Conservation (phyloP, 1,284 basidiomycete species). For the Gastroboletus turbinatus region DNA sequence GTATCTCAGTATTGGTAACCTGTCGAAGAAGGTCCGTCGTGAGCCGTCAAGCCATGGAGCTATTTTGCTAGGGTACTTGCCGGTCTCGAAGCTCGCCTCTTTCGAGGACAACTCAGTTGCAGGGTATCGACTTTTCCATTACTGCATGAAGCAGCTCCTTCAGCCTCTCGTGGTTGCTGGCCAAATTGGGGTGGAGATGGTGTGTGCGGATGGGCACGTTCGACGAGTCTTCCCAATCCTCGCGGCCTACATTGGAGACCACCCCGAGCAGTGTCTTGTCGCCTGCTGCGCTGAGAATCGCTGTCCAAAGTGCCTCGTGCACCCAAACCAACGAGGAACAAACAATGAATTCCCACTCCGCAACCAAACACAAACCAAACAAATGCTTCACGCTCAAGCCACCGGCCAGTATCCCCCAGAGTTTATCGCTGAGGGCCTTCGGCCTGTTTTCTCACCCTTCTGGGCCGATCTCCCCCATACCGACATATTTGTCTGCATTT, state of each 20-base stretch:
- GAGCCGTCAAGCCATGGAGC: slow-evolving; percentile 6
- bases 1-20: slow-evolving; percentile 23
- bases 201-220: slow-evolving; percentile 17
- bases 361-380: too few relatives aligned
- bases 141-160: slow-evolving; percentile 23
- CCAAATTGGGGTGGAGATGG: background rate
- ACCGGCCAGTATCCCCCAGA: too few relatives aligned
- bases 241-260: background rate
- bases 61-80: slow-evolving; percentile 26
- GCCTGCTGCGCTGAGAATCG: slow-evolving; percentile 13
- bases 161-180: background rate
- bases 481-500: background rate
- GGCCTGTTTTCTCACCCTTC: background rate
- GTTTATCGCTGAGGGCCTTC: background rate
- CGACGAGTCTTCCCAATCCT: slow-evolving; percentile 15
- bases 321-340: rapidly evolving
- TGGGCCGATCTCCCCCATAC: background rate
- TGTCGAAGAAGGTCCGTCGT: slow-evolving; percentile 10
- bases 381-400: too few relatives aligned
- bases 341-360: background rate
- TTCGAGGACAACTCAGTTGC: background rate
- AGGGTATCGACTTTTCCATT: too few relatives aligned
- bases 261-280: slow-evolving; percentile 13
- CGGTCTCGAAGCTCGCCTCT: slow-evolving; percentile 9
- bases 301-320: slow-evolving; percentile 6